These are phyloP conservation scores for Ogataea angusta DNA, from an alignment of 805 yeast species.

Conservation along the genomic window DNA sequence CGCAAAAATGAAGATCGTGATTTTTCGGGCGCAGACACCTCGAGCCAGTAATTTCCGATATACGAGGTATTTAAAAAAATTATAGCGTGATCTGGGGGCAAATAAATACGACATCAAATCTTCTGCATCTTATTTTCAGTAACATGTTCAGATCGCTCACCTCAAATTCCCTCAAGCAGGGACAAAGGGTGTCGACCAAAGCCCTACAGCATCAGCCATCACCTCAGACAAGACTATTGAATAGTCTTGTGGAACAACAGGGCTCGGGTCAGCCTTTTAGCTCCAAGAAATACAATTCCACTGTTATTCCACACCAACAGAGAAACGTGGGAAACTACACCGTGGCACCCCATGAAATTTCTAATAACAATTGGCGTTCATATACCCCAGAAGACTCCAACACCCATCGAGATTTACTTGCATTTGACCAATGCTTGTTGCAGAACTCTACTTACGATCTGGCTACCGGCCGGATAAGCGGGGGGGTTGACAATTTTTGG, in stretches of 20 bases:
- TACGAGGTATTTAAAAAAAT: constrained; percentile 1
- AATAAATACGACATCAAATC: constrained; percentile 1
- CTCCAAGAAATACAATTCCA: constrained; percentile 6
- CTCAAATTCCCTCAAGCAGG: constrained; percentile 29
- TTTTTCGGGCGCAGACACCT: constrained; percentile 4
- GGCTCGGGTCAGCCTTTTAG: constrained; percentile 8
- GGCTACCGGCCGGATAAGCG: constrained; percentile 37
- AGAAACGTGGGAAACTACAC: constrained; percentile 9
- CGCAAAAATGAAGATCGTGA: background rate
- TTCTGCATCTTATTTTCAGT: background rate
- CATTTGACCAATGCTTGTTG: constrained; percentile 48
- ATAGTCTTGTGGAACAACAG: constrained; percentile 22
- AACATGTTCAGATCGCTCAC: constrained; percentile 32
- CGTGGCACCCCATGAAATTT: constrained; percentile 11
- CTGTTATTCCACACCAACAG: constrained; percentile 9
- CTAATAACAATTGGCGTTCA: constrained; percentile 7
- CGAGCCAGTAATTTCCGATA: constrained; percentile 13
- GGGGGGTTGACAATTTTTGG: constrained; percentile 48
- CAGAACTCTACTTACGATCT: constrained; percentile 36
- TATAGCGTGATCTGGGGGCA: constrained; percentile 8
- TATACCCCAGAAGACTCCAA: constrained; percentile 35
- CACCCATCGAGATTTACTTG: constrained; percentile 42
- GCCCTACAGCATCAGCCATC: constrained; percentile 31
- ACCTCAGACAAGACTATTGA: constrained; percentile 23
- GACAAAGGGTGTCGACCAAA: constrained; percentile 33